These are phyloP conservation scores for Trichaptum fuscoviolaceum DNA, from an alignment of 768 basidiomycete species.

Conservation along the genomic window DNA sequence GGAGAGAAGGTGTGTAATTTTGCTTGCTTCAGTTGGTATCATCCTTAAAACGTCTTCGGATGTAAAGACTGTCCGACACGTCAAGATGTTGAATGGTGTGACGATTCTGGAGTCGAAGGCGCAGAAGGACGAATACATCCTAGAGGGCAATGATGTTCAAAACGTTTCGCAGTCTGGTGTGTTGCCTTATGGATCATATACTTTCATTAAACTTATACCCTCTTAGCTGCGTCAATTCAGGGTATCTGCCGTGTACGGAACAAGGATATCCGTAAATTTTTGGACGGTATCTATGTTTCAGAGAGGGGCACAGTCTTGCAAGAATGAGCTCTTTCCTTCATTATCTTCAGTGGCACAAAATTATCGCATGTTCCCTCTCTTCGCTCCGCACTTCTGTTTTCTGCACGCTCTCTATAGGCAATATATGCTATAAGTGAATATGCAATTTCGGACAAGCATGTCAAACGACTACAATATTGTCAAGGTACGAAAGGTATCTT, in stretches of 20 bases:
- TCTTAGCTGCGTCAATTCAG: constrained; percentile 88
- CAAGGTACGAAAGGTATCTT: constrained; percentile 82
- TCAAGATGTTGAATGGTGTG: constrained; percentile 89
- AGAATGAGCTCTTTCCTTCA: constrained; percentile 28
- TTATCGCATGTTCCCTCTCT: constrained; percentile 4
- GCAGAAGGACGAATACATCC: constrained; percentile 91
- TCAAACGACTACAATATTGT: neutral
- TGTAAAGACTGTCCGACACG: constrained; percentile 79
- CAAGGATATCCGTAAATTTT: constrained; percentile 99
- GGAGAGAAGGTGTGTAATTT: constrained; percentile 75
- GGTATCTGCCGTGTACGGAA: constrained; percentile 95
- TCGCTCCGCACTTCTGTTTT: neutral
- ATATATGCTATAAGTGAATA: neutral
- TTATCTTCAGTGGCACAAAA: constrained; percentile 19
- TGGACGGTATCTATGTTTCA: constrained; percentile 91
- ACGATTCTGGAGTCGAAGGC: constrained; percentile 77
- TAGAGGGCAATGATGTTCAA: constrained; percentile 94
- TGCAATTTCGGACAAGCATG: neutral
- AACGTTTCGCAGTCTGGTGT: constrained; percentile 94
- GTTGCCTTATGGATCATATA: constrained; percentile 10
- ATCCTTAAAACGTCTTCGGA: neutral
- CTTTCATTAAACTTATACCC: constrained; percentile 3
- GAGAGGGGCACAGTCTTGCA: constrained; percentile 62
- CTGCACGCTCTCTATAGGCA: neutral
- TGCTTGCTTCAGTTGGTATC: neutral